Evolutionary conservation across 148 eudicot genomes (phyloP), one percentile per base, ranked within the genome.

Genomic region (Heliamphora exappendiculata): DNA sequence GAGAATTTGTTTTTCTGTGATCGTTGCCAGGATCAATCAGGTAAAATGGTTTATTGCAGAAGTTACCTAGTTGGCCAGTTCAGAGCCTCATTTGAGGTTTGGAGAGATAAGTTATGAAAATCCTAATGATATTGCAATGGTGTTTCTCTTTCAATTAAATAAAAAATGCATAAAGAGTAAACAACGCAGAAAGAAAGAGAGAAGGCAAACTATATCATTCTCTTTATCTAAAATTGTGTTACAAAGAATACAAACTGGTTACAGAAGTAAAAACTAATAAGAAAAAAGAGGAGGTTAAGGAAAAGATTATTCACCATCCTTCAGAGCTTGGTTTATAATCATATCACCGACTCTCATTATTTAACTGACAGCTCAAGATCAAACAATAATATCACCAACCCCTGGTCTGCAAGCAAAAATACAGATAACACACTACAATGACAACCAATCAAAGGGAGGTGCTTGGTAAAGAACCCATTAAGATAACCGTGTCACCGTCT

Each of bases 391-490:
- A 20, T 31, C 11, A 37, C 41, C 1, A 41, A 41, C 4, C 42
- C 33, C 6, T 19, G 39, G 24, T 44, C 17, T 74, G 17, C 11
- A 28, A 58, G 14, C 39, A 8, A 29, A 26, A 19, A 63, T 44
- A 63, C 70, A 62, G 42, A 44, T 2, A 29, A 5, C 8, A 72
- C 0, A 50, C 26, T 49, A 59, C 63, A 59, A 29, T 33, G 36
- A 60, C 80, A 49, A 33, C 33, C 29, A 6, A 53, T 90, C 87
- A 94, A 13, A 91, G 81, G 42, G 97, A 82, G 78, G 84, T 80
- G 76, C 64, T 81, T 16, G 96, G 93, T 74, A 92, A 85, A 37
- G 97, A 92, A 77, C 96, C 96, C 96, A 95, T 92, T 75, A 82
- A 74, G 76, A 91, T 91, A 36, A 87, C 86, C 37, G 79, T 91